Percentiles rank a stretch among this genome's conserved stretches.
Evolutionary conservation across 208 protist species (phyloP).

Genomic region (Wallacemonas rigidus): DNA sequence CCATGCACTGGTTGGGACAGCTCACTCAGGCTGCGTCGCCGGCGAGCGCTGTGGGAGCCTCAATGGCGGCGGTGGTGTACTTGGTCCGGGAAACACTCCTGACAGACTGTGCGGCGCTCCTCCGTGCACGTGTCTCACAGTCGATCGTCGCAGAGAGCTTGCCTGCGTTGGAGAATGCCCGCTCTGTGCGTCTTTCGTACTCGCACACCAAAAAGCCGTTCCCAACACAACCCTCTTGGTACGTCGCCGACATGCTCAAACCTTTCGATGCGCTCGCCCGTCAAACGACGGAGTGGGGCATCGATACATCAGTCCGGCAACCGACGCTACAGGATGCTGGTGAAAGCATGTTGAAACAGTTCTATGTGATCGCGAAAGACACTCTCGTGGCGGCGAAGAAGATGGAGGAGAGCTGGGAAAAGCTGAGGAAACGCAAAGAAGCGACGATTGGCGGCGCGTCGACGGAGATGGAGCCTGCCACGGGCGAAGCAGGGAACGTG

Average conservation of each 20-base stretch:
- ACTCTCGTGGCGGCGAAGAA: conserved; percentile 83
- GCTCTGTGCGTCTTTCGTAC: conserved; percentile 73
- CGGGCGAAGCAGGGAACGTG: neutral
- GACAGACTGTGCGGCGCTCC: neutral
- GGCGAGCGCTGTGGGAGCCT: neutral
- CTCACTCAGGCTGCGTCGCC: conserved; percentile 24
- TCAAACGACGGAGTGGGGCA: conserved; percentile 22
- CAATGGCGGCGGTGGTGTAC: conserved; percentile 9
- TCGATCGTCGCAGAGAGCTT: conserved; percentile 33
- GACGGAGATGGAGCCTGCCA: neutral
- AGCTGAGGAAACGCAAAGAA: conserved; percentile 78
- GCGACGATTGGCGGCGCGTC: conserved; percentile 15
- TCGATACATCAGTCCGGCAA: neutral
- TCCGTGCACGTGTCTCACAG: conserved; percentile 18
- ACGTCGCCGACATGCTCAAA: conserved; percentile 49
- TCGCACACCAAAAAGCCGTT: conserved; percentile 69
- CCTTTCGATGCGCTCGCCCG: conserved; percentile 54
- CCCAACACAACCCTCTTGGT: conserved; percentile 77
- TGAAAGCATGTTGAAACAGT: conserved; percentile 37
- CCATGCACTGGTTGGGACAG: conserved; percentile 9
- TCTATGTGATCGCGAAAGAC: conserved; percentile 59
- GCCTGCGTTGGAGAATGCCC: conserved; percentile 66
- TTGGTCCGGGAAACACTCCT: conserved; percentile 16
- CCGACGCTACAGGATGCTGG: conserved; percentile 11
- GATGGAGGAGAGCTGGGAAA: conserved; percentile 89